phyloP scores from a whole-genome alignment of 148 eudicot species.

The Heliamphora exappendiculata region DNA sequence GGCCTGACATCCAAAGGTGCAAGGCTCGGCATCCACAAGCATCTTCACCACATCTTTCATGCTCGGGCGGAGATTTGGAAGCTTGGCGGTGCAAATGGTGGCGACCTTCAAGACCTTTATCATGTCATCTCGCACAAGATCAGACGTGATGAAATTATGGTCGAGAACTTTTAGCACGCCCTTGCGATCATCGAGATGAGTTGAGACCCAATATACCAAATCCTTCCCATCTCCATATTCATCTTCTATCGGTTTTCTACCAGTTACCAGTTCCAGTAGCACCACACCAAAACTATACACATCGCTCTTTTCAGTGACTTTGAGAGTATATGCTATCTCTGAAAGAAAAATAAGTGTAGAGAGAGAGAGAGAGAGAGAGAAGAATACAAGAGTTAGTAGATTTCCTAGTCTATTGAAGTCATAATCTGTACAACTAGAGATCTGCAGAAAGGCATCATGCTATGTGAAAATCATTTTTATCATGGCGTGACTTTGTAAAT shows the following conservation, averaged over 20 bases:
- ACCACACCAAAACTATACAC: slow-evolving; percentile 90
- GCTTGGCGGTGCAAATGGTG: slow-evolving; percentile 56
- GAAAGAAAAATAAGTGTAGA: neutral
- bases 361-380: neutral
- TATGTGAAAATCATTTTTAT: neutral
- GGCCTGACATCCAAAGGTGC: slow-evolving; percentile 13
- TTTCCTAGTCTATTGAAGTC: neutral
- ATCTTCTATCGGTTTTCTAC: slow-evolving; percentile 59
- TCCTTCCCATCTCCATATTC: slow-evolving; percentile 73
- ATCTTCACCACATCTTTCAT: slow-evolving; percentile 93
- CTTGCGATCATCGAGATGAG: slow-evolving; percentile 23
- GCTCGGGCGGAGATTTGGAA: slow-evolving; percentile 61
- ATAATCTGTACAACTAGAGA: neutral
- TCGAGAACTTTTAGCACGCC: slow-evolving; percentile 35
- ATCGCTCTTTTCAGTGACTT: slow-evolving; percentile 72
- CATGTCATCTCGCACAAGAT: slow-evolving; percentile 29
- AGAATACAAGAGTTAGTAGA: neutral
- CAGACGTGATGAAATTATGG: slow-evolving; percentile 22
- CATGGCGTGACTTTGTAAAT: neutral
- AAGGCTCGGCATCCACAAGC: slow-evolving; percentile 65
- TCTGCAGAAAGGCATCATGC: neutral
- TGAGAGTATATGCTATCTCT: slow-evolving; percentile 75
- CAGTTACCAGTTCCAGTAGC: slow-evolving; percentile 72
- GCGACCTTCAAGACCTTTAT: slow-evolving; percentile 54
- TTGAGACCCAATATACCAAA: slow-evolving; percentile 65